Base-by-base conservation (phyloP, 2,329 filamentous ascomycete species). In the Scytalidium sp. region DNA sequence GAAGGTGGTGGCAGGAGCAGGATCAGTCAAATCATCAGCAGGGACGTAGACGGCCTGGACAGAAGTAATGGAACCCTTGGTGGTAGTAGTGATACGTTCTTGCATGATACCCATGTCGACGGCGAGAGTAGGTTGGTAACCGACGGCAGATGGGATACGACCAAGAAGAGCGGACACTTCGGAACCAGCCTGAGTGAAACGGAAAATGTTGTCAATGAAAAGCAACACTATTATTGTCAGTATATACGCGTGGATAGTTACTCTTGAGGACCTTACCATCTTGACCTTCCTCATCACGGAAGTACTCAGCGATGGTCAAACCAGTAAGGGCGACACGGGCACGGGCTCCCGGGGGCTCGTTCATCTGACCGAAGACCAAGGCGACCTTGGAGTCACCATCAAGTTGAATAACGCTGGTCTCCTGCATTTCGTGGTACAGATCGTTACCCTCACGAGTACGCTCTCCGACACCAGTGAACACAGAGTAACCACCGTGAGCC, bases 141-240 rank as follows among this genome's bases (percentile, higher is more conserved):
- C 94, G 88, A 99, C 94, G 73, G 94, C 94, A 83, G 94, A 99
- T 77, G 94, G 94, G 69, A 99, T 99, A 91, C 94, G 93, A 83
- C 94, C 94, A 62, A 99, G 84, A 73, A 99, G 85, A 70, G 94
- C 94, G 81, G 93, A 97, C 85, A 99, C 94, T 81, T 99, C 94
- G 69, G 94, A 97, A 92, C 94, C 94, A 74, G 94, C 94, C 81
- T 97, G 93, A 62, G 93, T 97, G 85, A 97, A 97, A 71, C 94
- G 88, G 90, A 97, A 97, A 79, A 99, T 97, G 85, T 99, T 99
- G 88, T 99, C 94, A 75, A 97, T 97, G 84, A 97, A 97, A 75
- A 97, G 91, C 72, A 97, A 83, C 84, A 97, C 90, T 88, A 52
- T 5, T 23, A 22, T 23, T 22, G 53, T 70, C 58, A 69, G 66